Percentiles rank a stretch among this genome's conserved stretches.
Evolutionary conservation across 2,329 filamentous ascomycete genomes (phyloP).

Genomic region (Neofusicoccum parvum): DNA sequence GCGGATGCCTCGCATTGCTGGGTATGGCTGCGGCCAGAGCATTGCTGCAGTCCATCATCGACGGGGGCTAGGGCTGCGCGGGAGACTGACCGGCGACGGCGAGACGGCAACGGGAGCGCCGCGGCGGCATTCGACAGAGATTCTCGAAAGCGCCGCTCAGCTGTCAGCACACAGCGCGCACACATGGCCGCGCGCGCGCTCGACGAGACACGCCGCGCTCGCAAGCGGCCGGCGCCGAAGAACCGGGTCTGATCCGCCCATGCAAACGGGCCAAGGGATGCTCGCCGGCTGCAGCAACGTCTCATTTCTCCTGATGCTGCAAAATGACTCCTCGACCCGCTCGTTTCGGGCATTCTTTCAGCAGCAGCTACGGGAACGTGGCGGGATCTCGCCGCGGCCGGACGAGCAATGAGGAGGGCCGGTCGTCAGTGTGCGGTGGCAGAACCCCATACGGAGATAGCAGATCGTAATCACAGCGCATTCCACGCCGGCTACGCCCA

Average conservation of each 20-base stretch:
- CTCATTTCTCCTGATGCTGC: conserved; percentile 17
- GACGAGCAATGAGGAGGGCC: conserved; percentile 11
- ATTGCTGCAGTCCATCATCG: background rate
- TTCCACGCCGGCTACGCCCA: conserved; percentile 16
- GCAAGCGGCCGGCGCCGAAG: conserved; percentile 19
- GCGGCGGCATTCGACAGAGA: conserved; percentile 3
- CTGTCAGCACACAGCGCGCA: background rate
- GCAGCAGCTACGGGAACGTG: background rate
- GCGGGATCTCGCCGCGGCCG: conserved; percentile 9
- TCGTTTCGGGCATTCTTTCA: conserved; percentile 21
- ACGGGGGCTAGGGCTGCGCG: no score
- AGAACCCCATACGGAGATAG: conserved; percentile 20
- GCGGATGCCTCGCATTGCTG: background rate
- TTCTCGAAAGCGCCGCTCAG: conserved; percentile 1
- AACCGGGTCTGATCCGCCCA: conserved; percentile 11
- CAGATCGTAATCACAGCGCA: conserved; percentile 21
- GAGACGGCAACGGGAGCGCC: conserved; percentile 6
- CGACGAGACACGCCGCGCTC: background rate
- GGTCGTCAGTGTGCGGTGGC: conserved; percentile 3
- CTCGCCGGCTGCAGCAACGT: conserved; percentile 19
- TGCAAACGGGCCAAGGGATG: conserved; percentile 23
- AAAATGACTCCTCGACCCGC: conserved; percentile 19
- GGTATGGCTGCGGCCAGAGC: background rate
- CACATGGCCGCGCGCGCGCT: conserved; percentile 4
- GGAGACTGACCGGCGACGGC: background rate